phyloP scores from a whole-genome alignment of 495 filamentous ascomycete genomes.

The Talaromyces stipitatus region DNA sequence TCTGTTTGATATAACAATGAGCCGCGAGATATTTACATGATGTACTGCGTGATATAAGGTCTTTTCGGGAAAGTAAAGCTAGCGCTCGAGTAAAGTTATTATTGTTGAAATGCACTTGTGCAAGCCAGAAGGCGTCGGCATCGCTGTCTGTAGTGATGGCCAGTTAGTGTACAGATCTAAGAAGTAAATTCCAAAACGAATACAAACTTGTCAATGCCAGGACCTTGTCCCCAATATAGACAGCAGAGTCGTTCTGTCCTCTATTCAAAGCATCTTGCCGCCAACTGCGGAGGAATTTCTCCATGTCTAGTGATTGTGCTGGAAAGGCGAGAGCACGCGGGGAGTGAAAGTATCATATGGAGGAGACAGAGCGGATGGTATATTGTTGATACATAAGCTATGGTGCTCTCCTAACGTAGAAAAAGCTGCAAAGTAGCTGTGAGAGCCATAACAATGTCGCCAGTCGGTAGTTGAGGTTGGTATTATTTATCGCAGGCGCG shows the following conservation, averaged over 20 bases:
- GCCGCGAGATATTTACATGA: constrained; percentile 88
- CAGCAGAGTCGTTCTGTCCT: constrained; percentile 89
- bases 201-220: constrained; percentile 80
- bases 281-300: constrained; percentile 87
- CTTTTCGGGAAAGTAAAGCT: constrained; percentile 74
- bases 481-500: constrained; percentile 4
- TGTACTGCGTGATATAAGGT: constrained; percentile 71
- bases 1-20: constrained; percentile 87
- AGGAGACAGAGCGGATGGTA: not conserved
- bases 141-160: constrained; percentile 59
- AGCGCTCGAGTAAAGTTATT: constrained; percentile 89
- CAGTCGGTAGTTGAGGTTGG: not conserved
- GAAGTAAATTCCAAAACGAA: not conserved
- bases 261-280: constrained; percentile 87
- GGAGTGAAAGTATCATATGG: not conserved
- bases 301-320: constrained; percentile 49
- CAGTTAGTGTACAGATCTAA: constrained; percentile 10
- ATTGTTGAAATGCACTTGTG: constrained; percentile 87
- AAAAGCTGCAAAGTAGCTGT: not conserved
- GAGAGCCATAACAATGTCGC: not conserved
- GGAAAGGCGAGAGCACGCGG: not conserved
- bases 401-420: not conserved
- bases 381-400: not conserved
- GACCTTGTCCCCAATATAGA: constrained; percentile 95
- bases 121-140: constrained; percentile 88